Percentiles rank a stretch among this genome's conserved stretches.
phyloP scores from a whole-genome alignment of 2,329 filamentous ascomycete species.

The Cadophora sp. region DNA sequence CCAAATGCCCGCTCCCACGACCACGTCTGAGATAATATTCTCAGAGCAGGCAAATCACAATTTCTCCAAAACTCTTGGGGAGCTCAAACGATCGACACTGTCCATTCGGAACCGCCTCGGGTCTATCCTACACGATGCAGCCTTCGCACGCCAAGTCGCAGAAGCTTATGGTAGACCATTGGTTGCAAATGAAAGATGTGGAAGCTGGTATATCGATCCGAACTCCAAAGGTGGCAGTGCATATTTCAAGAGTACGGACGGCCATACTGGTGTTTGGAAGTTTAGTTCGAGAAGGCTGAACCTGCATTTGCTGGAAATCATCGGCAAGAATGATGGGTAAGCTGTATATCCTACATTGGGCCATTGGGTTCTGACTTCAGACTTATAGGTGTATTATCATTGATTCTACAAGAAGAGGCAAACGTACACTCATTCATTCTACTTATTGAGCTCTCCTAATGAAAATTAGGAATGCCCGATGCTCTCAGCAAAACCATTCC shows the following conservation, averaged over 20 bases:
- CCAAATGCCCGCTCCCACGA: slow-evolving; percentile 49
- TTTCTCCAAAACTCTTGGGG: slow-evolving; percentile 72
- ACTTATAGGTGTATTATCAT: slow-evolving; percentile 74
- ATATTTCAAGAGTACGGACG: slow-evolving; percentile 99
- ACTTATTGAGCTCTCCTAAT: slow-evolving; percentile 30
- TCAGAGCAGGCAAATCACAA: slow-evolving; percentile 62
- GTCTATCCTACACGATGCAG: slow-evolving; percentile 79
- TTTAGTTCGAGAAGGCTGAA: slow-evolving; percentile 89
- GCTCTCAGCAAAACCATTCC: slow-evolving; percentile 93
- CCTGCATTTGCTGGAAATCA: slow-evolving; percentile 75
- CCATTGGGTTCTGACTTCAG: neutral
- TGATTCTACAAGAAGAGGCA: slow-evolving; percentile 91
- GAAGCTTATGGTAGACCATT: slow-evolving; percentile 67
- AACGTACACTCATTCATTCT: slow-evolving; percentile 59
- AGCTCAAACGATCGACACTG: slow-evolving; percentile 78
- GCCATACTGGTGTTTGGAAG: slow-evolving; percentile 88
- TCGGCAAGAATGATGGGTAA: slow-evolving; percentile 72
- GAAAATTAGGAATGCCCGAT: slow-evolving; percentile 78
- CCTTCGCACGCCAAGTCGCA: slow-evolving; percentile 72
- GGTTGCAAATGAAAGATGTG: slow-evolving; percentile 92
- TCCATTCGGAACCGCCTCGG: slow-evolving; percentile 81
- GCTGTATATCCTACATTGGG: neutral
- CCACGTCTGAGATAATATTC: slow-evolving; percentile 52
- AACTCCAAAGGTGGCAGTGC: slow-evolving; percentile 71
- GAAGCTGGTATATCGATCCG: slow-evolving; percentile 89